phyloP scores from a whole-genome alignment of 805 yeast species.

The Ogataea philodendri region DNA sequence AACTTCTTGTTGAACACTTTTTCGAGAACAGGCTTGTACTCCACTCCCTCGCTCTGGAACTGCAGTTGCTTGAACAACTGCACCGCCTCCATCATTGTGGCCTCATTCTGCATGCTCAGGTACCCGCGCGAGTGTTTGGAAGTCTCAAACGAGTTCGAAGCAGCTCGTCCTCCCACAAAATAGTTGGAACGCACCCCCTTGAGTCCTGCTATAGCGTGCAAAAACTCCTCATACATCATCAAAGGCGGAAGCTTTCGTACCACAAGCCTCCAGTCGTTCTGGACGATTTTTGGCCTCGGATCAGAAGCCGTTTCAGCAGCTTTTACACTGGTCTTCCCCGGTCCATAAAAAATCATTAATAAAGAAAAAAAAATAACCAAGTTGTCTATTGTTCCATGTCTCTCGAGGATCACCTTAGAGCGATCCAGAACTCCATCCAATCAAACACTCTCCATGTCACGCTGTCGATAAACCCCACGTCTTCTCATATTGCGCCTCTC shows the following conservation, averaged over 20 bases:
- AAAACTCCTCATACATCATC: constrained; percentile 32
- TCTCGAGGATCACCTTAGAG: constrained; percentile 14
- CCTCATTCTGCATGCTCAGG: constrained; percentile 34
- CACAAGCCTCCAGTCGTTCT: constrained; percentile 34
- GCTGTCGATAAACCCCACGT: constrained; percentile 26
- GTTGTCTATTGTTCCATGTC: constrained; percentile 8
- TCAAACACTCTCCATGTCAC: constrained; percentile 12
- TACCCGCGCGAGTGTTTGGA: constrained; percentile 43
- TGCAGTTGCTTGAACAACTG: neutral
- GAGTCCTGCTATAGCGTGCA: neutral
- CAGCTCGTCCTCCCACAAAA: constrained; percentile 2
- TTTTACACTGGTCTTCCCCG: neutral
- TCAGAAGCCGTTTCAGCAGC: neutral
- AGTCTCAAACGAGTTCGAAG: constrained; percentile 5
- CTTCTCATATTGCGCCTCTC: constrained; percentile 26
- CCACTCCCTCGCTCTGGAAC: constrained; percentile 16
- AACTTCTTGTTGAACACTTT: constrained; percentile 36
- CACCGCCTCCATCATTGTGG: constrained; percentile 20
- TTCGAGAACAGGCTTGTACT: constrained; percentile 36
- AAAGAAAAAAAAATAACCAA: neutral
- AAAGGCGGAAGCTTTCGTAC: constrained; percentile 46
- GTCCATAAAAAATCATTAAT: constrained; percentile 2
- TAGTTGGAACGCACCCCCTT: neutral
- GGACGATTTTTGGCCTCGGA: too few relatives aligned
- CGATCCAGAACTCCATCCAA: constrained; percentile 11